Conservation (phyloP, 1,284 basidiomycete species). For the Spongispora temasekensis region DNA sequence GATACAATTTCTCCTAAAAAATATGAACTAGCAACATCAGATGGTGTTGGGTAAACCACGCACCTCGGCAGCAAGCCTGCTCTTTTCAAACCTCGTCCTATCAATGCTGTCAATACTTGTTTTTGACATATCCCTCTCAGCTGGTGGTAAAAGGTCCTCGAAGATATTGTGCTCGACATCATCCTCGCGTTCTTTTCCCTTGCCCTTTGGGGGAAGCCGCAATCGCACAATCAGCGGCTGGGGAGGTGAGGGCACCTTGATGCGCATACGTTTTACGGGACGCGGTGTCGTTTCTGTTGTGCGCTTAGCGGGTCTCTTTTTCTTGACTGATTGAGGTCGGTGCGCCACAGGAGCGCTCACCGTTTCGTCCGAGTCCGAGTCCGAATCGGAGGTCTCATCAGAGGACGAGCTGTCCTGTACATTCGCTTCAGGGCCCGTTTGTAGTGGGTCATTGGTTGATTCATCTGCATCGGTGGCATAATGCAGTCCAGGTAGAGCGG, state of each 20-base stretch:
- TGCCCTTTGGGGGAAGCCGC: conserved; percentile 55
- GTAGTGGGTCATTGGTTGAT: conserved; percentile 2
- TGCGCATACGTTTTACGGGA: conserved; percentile 42
- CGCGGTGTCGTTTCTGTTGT: conserved; percentile 25
- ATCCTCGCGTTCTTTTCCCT: conserved; percentile 64
- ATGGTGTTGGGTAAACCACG: conserved; percentile 15
- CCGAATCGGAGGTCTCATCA: conserved; percentile 34
- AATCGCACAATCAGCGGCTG: conserved; percentile 49
- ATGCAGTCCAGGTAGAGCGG: conserved; percentile 4
- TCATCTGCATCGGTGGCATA: conserved; percentile 8
- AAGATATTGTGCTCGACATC: conserved; percentile 66
- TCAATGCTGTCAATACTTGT: conserved; percentile 73
- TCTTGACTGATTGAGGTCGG: conserved; percentile 29
- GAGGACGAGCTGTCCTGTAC: conserved; percentile 22
- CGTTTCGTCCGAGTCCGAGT: conserved; percentile 34
- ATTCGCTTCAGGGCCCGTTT: conserved; percentile 21
- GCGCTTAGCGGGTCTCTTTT: conserved; percentile 31
- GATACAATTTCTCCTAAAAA: conserved; percentile 53
- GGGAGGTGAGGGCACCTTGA: conserved; percentile 40
- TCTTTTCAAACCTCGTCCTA: conserved; percentile 76
- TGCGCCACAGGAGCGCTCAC: conserved; percentile 11
- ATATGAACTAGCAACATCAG: conserved; percentile 10
- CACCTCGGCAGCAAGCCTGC: conserved; percentile 72
- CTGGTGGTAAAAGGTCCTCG: conserved; percentile 72
- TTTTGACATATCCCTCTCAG: conserved; percentile 76